Conservation (phyloP, 2,329 filamentous ascomycete species). For the Xylaria sp. region DNA sequence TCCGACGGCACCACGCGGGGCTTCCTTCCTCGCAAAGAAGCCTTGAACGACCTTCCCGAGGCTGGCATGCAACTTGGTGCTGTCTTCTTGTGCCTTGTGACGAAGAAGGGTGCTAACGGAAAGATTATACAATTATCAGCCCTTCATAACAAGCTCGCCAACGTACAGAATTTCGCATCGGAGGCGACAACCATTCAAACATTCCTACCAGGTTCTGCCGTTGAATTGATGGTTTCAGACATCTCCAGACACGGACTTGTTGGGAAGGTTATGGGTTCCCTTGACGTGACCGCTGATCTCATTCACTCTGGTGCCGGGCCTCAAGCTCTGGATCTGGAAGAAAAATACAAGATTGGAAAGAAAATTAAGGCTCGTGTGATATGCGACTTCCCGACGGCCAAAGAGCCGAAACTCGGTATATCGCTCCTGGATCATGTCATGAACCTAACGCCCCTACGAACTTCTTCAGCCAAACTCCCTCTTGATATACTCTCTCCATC, state of each 20-base stretch:
- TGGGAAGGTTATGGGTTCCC: conserved; percentile 89
- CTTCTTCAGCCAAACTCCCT: conserved; percentile 53
- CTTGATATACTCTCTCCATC: conserved; percentile 71
- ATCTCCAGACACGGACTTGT: conserved; percentile 75
- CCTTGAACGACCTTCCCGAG: conserved; percentile 69
- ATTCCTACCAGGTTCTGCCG: conserved; percentile 89
- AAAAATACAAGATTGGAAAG: conserved; percentile 80
- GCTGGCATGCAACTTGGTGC: conserved; percentile 78
- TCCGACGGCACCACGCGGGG: conserved; percentile 71
- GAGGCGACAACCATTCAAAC: conserved; percentile 86
- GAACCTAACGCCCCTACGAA: conserved; percentile 59
- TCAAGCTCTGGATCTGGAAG: conserved; percentile 71
- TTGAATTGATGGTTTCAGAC: conserved; percentile 82
- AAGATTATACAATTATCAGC: conserved; percentile 88
- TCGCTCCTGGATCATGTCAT: conserved; percentile 87
- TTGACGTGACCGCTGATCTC: conserved; percentile 89
- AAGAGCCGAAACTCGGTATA: conserved; percentile 83
- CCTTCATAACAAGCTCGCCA: conserved; percentile 71
- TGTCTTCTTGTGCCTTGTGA: conserved; percentile 83
- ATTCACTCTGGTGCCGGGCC: conserved; percentile 83
- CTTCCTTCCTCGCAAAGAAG: conserved; percentile 84
- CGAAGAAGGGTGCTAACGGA: conserved; percentile 74
- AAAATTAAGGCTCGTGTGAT: conserved; percentile 87
- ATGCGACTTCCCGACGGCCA: conserved; percentile 81
- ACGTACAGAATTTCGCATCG: conserved; percentile 67